Percentiles rank a stretch among this genome's conserved stretches.
Conservation (phyloP, 768 basidiomycete genomes). For the Collybiopsis luxurians region DNA sequence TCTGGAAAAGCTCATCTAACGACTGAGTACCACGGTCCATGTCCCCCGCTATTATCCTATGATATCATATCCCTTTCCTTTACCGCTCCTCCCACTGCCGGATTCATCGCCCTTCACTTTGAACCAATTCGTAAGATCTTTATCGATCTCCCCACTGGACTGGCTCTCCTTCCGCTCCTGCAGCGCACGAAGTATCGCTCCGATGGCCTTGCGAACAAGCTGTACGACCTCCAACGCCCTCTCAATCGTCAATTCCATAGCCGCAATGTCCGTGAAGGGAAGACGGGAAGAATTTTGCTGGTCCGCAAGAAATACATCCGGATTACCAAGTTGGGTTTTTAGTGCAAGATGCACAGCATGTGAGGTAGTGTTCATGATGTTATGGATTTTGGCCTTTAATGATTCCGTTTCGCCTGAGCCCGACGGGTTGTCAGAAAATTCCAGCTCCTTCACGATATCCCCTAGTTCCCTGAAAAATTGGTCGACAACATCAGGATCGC, state of each 20-base stretch:
- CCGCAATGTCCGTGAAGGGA: neutral
- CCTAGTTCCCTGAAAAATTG: neutral
- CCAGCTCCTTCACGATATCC: neutral
- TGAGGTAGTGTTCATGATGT: constrained; percentile 1
- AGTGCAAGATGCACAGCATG: constrained; percentile 2
- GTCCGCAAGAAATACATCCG: neutral
- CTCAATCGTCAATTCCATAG: neutral
- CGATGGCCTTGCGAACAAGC: neutral
- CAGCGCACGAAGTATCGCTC: neutral
- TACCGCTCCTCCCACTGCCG: neutral
- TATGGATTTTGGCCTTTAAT: neutral
- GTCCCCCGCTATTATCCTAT: neutral
- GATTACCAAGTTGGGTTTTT: neutral
- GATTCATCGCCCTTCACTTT: neutral
- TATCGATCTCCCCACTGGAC: neutral
- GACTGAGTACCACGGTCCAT: too few relatives aligned
- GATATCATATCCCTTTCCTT: constrained; percentile 5
- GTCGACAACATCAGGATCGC: neutral
- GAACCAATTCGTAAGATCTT: neutral
- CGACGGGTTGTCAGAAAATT: neutral
- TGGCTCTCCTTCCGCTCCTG: neutral
- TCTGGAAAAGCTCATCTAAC: too few relatives aligned
- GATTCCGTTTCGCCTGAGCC: neutral
- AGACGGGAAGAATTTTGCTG: neutral
- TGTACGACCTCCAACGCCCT: neutral